Evolutionary conservation across 352 stramenopile genomes (phyloP).

Genomic region (Pelagophyceae sp.): DNA sequence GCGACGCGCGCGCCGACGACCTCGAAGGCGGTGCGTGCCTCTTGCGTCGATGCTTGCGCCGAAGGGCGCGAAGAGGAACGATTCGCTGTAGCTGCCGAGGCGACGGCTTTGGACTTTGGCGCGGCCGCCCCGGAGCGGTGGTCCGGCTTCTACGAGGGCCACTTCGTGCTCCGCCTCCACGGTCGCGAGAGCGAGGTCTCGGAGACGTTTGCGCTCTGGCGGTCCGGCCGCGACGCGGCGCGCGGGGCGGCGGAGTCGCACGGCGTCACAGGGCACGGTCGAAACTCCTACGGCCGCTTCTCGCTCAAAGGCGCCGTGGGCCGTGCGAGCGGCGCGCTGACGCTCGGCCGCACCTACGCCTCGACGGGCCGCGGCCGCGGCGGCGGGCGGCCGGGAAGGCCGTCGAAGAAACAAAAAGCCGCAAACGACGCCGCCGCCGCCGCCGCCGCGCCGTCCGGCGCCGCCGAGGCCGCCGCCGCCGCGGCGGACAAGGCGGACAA

Average conservation of each 20-base stretch:
- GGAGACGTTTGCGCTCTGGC: conserved; percentile 12
- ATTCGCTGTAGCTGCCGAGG: no score
- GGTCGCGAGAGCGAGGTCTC: neutral
- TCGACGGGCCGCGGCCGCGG: neutral
- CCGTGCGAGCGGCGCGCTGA: neutral
- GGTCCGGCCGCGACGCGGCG: neutral
- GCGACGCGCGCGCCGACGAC: neutral
- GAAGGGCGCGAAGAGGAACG: no score
- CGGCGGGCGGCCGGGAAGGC: no score
- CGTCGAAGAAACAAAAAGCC: no score
- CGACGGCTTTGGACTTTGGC: no score
- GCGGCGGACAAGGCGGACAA: no score
- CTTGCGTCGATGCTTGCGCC: no score
- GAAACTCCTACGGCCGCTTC: conserved; percentile 4
- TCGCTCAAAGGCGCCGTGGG: neutral
- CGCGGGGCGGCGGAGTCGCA: neutral
- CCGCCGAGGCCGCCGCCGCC: no score
- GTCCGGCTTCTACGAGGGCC: neutral
- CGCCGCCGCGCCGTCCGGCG: no score
- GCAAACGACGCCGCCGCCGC: no score
- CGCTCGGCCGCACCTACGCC: neutral
- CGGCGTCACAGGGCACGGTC: neutral
- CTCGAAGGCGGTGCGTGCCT: neutral
- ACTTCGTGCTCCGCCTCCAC: neutral
- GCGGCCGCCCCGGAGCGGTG: neutral